Conservation (phyloP, 2,329 filamentous ascomycete species). For the Xylaria digitata region DNA sequence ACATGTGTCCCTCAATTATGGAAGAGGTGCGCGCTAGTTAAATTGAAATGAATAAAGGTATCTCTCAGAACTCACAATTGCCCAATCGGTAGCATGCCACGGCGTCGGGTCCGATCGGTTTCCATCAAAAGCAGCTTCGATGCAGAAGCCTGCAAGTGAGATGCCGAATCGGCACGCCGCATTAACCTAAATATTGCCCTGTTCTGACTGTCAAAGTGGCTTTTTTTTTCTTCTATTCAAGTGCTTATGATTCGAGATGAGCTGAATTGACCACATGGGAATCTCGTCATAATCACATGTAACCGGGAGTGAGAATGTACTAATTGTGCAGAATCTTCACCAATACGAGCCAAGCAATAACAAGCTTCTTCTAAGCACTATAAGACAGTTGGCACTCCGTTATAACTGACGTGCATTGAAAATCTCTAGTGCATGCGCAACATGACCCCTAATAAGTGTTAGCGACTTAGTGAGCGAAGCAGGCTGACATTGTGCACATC, state of each 20-base stretch:
- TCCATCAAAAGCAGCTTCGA: conserved; percentile 18
- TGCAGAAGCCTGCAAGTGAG: conserved; percentile 34
- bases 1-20: not conserved
- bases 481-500: conserved; percentile 19
- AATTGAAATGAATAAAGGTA: not conserved
- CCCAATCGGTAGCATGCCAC: conserved; percentile 39
- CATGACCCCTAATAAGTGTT: conserved; percentile 33
- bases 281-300: conserved; percentile 19
- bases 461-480: conserved; percentile 14
- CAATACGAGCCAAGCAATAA: conserved; percentile 15
- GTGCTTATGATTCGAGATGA: conserved; percentile 13
- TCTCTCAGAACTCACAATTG: conserved; percentile 2
- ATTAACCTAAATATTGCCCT: conserved; percentile 1
- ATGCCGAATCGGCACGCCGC: conserved; percentile 27
- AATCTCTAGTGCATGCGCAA: conserved; percentile 23
- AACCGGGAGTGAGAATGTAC: not conserved
- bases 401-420: conserved; percentile 24
- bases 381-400: conserved; percentile 12
- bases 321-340: conserved; percentile 2
- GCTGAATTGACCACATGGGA: conserved; percentile 4
- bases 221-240: not conserved
- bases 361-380: conserved; percentile 32
- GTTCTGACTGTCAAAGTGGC: conserved; percentile 19
- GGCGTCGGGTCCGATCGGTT: conserved; percentile 33
- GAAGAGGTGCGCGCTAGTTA: not conserved